Conservation (phyloP, 192 early-diverging fungal species). For the Linnemannia schmuckeri region DNA sequence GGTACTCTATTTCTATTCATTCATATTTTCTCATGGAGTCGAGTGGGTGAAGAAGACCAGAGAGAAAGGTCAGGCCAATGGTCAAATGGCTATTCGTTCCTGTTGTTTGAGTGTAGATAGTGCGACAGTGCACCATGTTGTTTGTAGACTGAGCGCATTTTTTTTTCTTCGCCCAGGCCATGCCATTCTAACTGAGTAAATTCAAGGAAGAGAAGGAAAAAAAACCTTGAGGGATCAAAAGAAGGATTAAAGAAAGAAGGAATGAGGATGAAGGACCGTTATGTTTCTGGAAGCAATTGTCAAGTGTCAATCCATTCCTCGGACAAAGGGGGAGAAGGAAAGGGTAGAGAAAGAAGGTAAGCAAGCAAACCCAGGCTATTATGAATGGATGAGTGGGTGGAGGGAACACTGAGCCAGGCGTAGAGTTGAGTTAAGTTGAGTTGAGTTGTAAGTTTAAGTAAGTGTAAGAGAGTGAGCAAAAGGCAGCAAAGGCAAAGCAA, state of each 20-base stretch:
- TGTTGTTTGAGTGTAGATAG: not conserved
- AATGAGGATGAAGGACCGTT: no score
- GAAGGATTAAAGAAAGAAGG: no score
- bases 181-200: not conserved
- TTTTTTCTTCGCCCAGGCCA: not conserved
- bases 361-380: no score
- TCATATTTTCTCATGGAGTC: constrained; percentile 6
- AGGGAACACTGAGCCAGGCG: not conserved
- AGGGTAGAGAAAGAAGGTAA: not conserved
- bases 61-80: not conserved
- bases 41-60: not conserved
- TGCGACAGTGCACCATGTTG: not conserved
- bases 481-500: not conserved
- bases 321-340: not conserved
- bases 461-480: not conserved
- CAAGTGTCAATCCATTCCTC: not conserved
- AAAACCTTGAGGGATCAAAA: no score
- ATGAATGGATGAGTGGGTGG: no score
- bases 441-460: not conserved
- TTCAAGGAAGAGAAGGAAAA: not conserved
- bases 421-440: not conserved
- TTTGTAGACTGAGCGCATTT: not conserved
- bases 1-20: not conserved
- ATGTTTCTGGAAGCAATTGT: not conserved
- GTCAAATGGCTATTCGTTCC: not conserved